phyloP scores from a whole-genome alignment of 805 yeast species.

The Cyberlindnera maclurae region DNA sequence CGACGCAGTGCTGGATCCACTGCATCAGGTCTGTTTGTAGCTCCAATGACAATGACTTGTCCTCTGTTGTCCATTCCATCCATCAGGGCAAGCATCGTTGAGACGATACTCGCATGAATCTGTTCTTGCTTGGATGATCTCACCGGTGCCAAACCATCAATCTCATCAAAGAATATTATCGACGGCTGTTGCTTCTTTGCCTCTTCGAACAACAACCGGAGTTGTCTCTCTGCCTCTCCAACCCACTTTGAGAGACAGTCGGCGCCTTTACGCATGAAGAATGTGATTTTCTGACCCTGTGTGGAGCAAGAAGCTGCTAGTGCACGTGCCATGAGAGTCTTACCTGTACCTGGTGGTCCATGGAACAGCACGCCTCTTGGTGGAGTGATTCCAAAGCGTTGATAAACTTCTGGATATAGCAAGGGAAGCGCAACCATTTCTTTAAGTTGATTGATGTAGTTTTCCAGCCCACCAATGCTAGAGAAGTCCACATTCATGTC shows the following conservation, averaged over 20 bases:
- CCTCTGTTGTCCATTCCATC: constrained; percentile 99
- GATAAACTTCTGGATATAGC: constrained; percentile 88
- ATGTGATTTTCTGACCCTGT: constrained; percentile 78
- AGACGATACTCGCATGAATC: constrained; percentile 94
- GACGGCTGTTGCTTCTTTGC: constrained; percentile 95
- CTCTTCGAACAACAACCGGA: constrained; percentile 86
- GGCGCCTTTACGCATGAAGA: constrained; percentile 98
- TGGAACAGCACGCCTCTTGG: constrained; percentile 97
- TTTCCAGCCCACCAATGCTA: constrained; percentile 86
- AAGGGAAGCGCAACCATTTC: constrained; percentile 96
- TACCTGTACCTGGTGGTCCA: constrained; percentile 99
- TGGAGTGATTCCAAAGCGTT: constrained; percentile 85
- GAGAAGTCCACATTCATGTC: constrained; percentile 80
- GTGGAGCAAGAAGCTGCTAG: constrained; percentile 92
- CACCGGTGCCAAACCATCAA: constrained; percentile 97
- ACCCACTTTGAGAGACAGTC: constrained; percentile 98
- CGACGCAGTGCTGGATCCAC: constrained; percentile 97
- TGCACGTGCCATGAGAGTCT: constrained; percentile 96
- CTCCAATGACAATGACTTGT: constrained; percentile 96
- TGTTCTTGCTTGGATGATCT: constrained; percentile 97
- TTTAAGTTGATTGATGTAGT: constrained; percentile 83
- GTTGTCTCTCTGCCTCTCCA: constrained; percentile 96
- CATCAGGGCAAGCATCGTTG: constrained; percentile 91
- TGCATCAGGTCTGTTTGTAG: constrained; percentile 95
- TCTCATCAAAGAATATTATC: constrained; percentile 94